These are phyloP conservation scores for Globisporangium perplexum DNA, from an alignment of 352 stramenopile genomes.

Conservation along the genomic window DNA sequence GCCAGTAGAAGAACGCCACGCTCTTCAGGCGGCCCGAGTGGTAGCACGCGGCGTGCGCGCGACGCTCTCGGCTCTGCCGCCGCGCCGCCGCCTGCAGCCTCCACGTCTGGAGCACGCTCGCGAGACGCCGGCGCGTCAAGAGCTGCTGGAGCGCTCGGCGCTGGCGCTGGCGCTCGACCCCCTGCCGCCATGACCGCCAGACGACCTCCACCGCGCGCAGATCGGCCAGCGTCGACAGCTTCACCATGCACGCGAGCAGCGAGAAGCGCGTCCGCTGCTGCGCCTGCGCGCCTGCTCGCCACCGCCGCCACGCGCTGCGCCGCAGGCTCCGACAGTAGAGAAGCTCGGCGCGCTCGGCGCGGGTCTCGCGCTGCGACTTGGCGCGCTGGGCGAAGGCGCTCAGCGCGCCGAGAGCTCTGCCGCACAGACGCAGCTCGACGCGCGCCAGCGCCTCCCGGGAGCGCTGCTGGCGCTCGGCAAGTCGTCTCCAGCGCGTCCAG, in stretches of 20 bases:
- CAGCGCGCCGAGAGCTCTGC: constrained; percentile 3
- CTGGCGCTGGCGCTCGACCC: constrained; percentile 7
- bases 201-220: constrained; percentile 16
- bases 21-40: constrained; percentile 24
- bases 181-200: constrained; percentile 16
- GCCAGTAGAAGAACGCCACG: constrained; percentile 61
- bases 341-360: constrained; percentile 8
- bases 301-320: constrained; percentile 9
- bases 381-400: not conserved
- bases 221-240: constrained; percentile 24
- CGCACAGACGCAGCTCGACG: constrained; percentile 1
- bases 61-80: constrained; percentile 10
- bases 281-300: constrained; percentile 15
- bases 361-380: constrained; percentile 6
- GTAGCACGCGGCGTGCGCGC: constrained; percentile 19
- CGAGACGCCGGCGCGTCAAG: not conserved
- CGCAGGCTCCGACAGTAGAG: constrained; percentile 4
- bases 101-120: constrained; percentile 13
- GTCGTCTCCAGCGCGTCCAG: constrained; percentile 19
- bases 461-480: constrained; percentile 9
- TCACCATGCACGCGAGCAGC: constrained; percentile 46
- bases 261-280: constrained; percentile 34
- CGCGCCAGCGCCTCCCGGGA: constrained; percentile 1
- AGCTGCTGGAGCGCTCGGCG: constrained; percentile 6
- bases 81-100: not conserved